Base-by-base conservation (phyloP, 176 grass and related monocot species). In the Coix lacrymajobi region DNA sequence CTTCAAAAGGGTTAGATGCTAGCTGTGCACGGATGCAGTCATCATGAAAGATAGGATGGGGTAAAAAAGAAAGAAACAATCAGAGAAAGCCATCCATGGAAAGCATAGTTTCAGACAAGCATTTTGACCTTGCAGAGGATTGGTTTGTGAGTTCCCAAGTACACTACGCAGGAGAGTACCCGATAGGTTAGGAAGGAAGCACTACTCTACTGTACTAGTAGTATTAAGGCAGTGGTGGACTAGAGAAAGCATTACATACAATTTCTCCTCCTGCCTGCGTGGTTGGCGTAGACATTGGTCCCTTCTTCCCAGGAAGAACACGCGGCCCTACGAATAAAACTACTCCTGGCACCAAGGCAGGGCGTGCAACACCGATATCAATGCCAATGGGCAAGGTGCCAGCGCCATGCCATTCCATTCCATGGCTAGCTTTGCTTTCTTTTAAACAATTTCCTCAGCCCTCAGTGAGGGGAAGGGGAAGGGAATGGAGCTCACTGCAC, bases 231-330 rank as follows among this genome's bases (percentile, higher is more conserved):
- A 69, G 37, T 28, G 68, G 38, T 85, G 78, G 78, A 89, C 78
- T 62, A 56, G 52, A 64, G 52, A 34, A 60, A 41, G 41, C 51
- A 81, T 46, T 77, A 82, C 26, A 85, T 77, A 82, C 26, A 85
- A 81, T 71, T 41, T 41, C 43, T 26, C 54, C 56, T n/a, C n/a
- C n/a, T n/a, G n/a, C n/a, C n/a, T 3, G 43, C 81, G 62, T 77
- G 71, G 54, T 76, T 77, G 71, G 54, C 81, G 62, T 81, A 77
- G 73, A 81, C 88, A 78, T 77, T 78, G 88, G 66, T 61, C 79
- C 44, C 83, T 73, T 48, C 79, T 90, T 73, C 88, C 88, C 83
- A 82, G 36, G 83, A 72, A 78, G 88, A 86, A 49, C 84, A 90
- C 88, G 64, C 37, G 22, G n/a, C 66, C 88, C 88, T 19, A 83